phyloP scores from a whole-genome alignment of 257 asterid species.

The Gentiana dahurica region DNA sequence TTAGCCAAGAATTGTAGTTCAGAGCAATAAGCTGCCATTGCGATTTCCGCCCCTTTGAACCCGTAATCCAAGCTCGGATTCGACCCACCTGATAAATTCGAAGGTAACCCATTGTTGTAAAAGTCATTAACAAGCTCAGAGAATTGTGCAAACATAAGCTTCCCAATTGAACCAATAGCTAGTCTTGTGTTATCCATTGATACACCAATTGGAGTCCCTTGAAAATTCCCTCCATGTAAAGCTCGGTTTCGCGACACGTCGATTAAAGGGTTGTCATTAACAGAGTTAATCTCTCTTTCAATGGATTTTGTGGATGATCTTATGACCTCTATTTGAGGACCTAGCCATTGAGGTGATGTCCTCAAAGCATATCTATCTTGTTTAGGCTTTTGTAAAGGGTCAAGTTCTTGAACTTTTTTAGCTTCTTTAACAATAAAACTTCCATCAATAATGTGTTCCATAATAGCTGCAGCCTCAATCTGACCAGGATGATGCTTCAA shows the following conservation, averaged over 20 bases:
- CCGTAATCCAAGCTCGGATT: conserved; percentile 25
- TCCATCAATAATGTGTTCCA: conserved; percentile 22
- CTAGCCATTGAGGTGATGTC: conserved; percentile 26
- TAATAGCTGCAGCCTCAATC: conserved; percentile 27
- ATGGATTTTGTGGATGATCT: conserved; percentile 22
- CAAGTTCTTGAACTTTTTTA: conserved; percentile 18
- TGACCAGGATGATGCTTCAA: conserved; percentile 30
- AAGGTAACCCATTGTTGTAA: conserved; percentile 24
- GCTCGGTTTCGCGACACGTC: conserved; percentile 24
- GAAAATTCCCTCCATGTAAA: conserved; percentile 21
- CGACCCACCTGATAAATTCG: conserved; percentile 19
- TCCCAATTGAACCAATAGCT: conserved; percentile 26
- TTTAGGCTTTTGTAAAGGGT: conserved; percentile 23
- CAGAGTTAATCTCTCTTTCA: conserved; percentile 26
- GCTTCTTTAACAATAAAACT: conserved; percentile 22
- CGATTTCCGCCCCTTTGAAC: conserved; percentile 24
- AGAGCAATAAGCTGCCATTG: conserved; percentile 26
- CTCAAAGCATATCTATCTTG: conserved; percentile 23
- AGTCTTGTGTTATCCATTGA: conserved; percentile 25
- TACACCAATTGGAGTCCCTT: conserved; percentile 27
- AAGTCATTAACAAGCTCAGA: conserved; percentile 26
- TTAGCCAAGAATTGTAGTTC: conserved; percentile 25
- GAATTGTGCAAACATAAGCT: conserved; percentile 26
- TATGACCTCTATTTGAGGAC: conserved; percentile 21
- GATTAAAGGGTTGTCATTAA: conserved; percentile 21